A percentile compares a stretch with the other conserved stretches of the same genome.
Conservation (phyloP, 1,139 yeast genomes). For the Nadsonia commutata region DNA sequence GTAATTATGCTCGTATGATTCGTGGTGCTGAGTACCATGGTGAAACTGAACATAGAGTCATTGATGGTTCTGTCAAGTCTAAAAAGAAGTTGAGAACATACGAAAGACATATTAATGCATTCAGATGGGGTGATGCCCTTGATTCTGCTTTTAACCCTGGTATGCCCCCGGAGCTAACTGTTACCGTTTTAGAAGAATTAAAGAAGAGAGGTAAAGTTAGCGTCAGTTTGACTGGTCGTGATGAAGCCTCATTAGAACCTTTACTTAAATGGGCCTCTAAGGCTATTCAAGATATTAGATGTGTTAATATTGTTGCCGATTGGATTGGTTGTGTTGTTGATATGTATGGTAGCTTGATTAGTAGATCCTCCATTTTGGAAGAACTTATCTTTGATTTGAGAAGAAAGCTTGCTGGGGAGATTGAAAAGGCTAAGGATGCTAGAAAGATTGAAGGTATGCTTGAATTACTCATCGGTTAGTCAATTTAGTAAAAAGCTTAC, state of each 20-base stretch:
- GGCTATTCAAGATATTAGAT: slow-evolving; percentile 63
- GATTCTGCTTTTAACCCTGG: slow-evolving; percentile 76
- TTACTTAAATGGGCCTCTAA: slow-evolving; percentile 69
- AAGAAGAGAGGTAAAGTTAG: slow-evolving; percentile 79
- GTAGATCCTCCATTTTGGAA: slow-evolving; percentile 64
- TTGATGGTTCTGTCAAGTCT: slow-evolving; percentile 32
- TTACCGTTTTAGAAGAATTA: slow-evolving; percentile 71
- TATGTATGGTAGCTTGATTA: slow-evolving; percentile 58
- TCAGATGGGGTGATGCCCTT: slow-evolving; percentile 85
- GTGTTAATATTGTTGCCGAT: slow-evolving; percentile 63
- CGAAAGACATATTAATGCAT: slow-evolving; percentile 72
- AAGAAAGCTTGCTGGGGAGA: slow-evolving; percentile 46
- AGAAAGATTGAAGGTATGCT: slow-evolving; percentile 88
- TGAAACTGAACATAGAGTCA: slow-evolving; percentile 64
- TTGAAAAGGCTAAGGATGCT: slow-evolving; percentile 73
- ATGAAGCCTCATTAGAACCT: slow-evolving; percentile 76
- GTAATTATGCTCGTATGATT: slow-evolving; percentile 62
- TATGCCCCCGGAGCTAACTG: slow-evolving; percentile 59
- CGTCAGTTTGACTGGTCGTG: slow-evolving; percentile 64
- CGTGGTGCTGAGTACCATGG: slow-evolving; percentile 87
- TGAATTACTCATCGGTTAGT: slow-evolving; percentile 40
- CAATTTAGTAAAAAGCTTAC: too few species aligned
- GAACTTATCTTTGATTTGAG: slow-evolving; percentile 49
- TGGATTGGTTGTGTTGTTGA: slow-evolving; percentile 73
- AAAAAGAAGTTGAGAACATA: slow-evolving; percentile 57